Percentiles rank a stretch among this genome's conserved stretches.
Evolutionary conservation across 2,329 filamentous ascomycete species (phyloP).

Genomic region (Aureobasidium lini): DNA sequence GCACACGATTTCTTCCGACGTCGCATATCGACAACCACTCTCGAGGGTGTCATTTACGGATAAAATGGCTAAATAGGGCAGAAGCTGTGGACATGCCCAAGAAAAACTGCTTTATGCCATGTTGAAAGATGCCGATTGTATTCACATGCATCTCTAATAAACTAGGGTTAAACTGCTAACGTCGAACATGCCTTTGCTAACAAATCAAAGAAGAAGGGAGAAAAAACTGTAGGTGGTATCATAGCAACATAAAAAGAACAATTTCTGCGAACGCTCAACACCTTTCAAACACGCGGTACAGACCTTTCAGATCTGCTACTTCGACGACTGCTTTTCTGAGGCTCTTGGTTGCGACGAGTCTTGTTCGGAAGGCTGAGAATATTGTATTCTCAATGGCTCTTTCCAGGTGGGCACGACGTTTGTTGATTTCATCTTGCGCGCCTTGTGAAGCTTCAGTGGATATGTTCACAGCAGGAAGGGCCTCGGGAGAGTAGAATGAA

Average conservation of each 20-base stretch:
- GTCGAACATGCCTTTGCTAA: neutral
- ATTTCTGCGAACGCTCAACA: slow-evolving; percentile 50
- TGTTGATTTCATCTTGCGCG: slow-evolving; percentile 21
- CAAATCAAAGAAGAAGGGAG: neutral
- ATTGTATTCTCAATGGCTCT: slow-evolving; percentile 75
- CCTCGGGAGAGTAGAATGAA: slow-evolving; percentile 82
- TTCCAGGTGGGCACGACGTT: slow-evolving; percentile 55
- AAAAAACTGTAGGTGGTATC: neutral
- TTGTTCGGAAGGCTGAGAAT: slow-evolving; percentile 79
- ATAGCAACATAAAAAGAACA: neutral
- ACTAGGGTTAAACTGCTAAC: neutral
- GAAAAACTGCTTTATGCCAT: neutral
- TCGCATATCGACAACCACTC: neutral
- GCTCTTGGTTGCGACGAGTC: slow-evolving; percentile 72
- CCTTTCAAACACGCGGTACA: slow-evolving; percentile 92
- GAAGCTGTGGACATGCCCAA: too few species aligned
- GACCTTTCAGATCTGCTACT: slow-evolving; percentile 81
- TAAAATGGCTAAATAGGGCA: neutral
- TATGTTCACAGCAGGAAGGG: slow-evolving; percentile 50
- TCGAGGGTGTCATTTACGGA: neutral
- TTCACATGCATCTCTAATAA: neutral
- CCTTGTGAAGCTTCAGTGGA: slow-evolving; percentile 44
- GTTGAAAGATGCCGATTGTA: neutral
- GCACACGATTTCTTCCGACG: slow-evolving; percentile 5
- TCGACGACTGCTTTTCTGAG: slow-evolving; percentile 75